These are phyloP conservation scores for Umbilicus rupestris DNA, from an alignment of 164 flowering plant genomes.

Conservation along the genomic window DNA sequence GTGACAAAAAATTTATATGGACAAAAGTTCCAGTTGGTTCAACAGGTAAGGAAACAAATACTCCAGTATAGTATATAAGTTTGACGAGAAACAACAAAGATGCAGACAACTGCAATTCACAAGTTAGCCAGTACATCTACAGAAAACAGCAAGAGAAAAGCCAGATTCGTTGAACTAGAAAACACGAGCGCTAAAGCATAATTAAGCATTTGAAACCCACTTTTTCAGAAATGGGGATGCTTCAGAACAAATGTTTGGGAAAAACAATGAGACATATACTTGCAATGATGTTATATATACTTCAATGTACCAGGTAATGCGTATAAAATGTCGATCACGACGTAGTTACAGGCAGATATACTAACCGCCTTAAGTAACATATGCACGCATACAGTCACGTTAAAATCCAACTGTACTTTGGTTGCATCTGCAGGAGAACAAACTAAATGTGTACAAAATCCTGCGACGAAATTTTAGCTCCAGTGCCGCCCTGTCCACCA, in stretches of 20 bases:
- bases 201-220: not conserved
- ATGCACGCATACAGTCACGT: conserved; percentile 1
- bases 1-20: no score
- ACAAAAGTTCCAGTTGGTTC: no score
- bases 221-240: not conserved
- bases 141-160: no score
- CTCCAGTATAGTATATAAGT: no score
- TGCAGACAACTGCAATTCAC: no score
- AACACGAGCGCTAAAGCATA: not conserved
- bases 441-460: not conserved
- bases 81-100: no score
- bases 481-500: not conserved
- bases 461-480: not conserved
- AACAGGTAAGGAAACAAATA: no score
- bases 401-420: conserved; percentile 3
- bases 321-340: not conserved
- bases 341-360: not conserved
- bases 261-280: not conserved
- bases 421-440: conserved; percentile 1
- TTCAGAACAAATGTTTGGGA: not conserved
- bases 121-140: no score
- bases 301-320: not conserved
- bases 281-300: not conserved
- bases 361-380: not conserved
- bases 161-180: not conserved